Percentiles rank a stretch among this genome's conserved stretches.
phyloP scores from a whole-genome alignment of 345 rosid species.

The Capsella bursapastoris region DNA sequence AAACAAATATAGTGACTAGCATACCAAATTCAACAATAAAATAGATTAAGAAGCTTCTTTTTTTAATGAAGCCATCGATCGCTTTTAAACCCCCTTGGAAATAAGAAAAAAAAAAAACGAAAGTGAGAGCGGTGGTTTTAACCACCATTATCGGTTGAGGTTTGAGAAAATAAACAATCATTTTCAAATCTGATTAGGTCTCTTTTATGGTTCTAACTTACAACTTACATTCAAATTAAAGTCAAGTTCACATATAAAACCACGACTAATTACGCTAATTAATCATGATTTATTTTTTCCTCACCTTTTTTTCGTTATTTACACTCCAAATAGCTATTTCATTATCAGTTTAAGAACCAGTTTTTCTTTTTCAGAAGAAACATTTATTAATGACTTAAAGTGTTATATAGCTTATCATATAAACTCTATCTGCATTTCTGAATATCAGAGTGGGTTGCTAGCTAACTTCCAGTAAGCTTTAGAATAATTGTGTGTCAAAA shows the following conservation, averaged over 20 bases:
- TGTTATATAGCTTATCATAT: background rate
- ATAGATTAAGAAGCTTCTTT: conserved; percentile 37
- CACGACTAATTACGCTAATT: conserved; percentile 34
- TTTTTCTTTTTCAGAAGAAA: background rate
- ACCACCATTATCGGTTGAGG: conserved; percentile 44
- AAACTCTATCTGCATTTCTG: background rate
- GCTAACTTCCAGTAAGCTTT: background rate
- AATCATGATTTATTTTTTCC: conserved; percentile 28
- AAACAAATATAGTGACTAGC: conserved; percentile 39
- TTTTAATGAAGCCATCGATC: conserved; percentile 8
- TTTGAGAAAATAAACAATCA: conserved; percentile 27
- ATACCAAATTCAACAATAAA: conserved; percentile 29
- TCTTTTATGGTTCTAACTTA: conserved; percentile 46
- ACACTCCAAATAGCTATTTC: conserved; percentile 28
- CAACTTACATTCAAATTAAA: conserved; percentile 42
- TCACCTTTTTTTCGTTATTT: conserved; percentile 36
- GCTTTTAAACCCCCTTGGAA: conserved; percentile 2
- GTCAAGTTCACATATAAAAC: conserved; percentile 39
- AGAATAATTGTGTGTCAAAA: background rate
- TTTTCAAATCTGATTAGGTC: conserved; percentile 44
- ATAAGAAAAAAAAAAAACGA: conserved; percentile 28
- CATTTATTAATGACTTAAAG: background rate
- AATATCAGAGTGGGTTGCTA: conserved; percentile 1
- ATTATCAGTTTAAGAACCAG: conserved; percentile 7
- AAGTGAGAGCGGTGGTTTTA: conserved; percentile 43